Conservation (phyloP, 2,329 filamentous ascomycete species). For the Trichoderma harzianum region DNA sequence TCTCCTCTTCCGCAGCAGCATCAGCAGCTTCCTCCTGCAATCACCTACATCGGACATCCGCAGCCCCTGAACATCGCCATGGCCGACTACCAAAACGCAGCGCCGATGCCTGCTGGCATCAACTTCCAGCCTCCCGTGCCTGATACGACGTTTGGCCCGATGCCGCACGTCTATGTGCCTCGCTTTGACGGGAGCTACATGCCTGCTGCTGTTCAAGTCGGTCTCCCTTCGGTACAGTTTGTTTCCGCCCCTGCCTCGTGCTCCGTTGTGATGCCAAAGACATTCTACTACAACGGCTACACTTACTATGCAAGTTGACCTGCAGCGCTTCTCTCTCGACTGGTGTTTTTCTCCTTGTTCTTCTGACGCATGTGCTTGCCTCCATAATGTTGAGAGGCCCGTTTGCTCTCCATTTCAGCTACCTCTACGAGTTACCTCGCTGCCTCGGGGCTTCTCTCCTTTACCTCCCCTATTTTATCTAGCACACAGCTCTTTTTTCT, state of each 20-base stretch:
- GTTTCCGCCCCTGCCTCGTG: constrained; percentile 26
- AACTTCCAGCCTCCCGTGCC: constrained; percentile 59
- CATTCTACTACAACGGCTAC: constrained; percentile 31
- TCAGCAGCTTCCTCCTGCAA: neutral
- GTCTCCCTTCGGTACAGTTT: constrained; percentile 30
- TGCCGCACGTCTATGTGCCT: constrained; percentile 54
- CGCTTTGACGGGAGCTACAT: constrained; percentile 43
- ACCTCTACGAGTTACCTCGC: neutral
- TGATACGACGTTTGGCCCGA: constrained; percentile 54
- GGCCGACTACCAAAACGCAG: constrained; percentile 43
- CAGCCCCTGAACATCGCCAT: constrained; percentile 26
- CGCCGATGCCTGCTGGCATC: constrained; percentile 41
- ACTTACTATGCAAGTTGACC: constrained; percentile 41
- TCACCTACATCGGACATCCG: constrained; percentile 30
- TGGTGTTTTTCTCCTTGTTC: neutral
- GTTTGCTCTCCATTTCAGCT: neutral
- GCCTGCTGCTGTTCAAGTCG: constrained; percentile 32
- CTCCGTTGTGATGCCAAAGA: constrained; percentile 33
- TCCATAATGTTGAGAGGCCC: neutral
- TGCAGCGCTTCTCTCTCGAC: neutral
- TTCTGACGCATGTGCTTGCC: neutral
- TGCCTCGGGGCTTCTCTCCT: neutral
- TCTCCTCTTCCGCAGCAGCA: neutral
- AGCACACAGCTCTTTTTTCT: neutral
- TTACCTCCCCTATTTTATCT: neutral